These are phyloP conservation scores for sunflower (Helianthus annuus) DNA, from an alignment of 129 eudicot species.

Conservation along the genomic window HanXRQr2.0-SUNRISE NC_035441.2:154668783-154669282, in stretches of 20 bases:
- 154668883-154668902: background rate
- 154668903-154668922: background rate
- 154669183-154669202: slow-evolving; percentile 74
- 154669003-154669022: background rate
- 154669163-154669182: slow-evolving; percentile 99
- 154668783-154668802: no score
- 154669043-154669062: background rate
- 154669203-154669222: slow-evolving; percentile 73
- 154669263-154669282: slow-evolving; percentile 79
- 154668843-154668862: background rate
- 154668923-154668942: background rate
- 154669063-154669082: no score
- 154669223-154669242: slow-evolving; percentile 77
- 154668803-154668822: background rate
- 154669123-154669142: slow-evolving; percentile 76
- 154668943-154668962: background rate
- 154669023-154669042: background rate
- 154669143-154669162: slow-evolving; percentile 93
- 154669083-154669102: slow-evolving; percentile 52
- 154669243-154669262: slow-evolving; percentile 74
- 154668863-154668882: background rate
- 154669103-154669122: slow-evolving; percentile 83
- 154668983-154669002: no score
- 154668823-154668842: background rate
- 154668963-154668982: background rate